Conservation (phyloP, 2,329 filamentous ascomycete species). For the Talaromyces sp. region DNA sequence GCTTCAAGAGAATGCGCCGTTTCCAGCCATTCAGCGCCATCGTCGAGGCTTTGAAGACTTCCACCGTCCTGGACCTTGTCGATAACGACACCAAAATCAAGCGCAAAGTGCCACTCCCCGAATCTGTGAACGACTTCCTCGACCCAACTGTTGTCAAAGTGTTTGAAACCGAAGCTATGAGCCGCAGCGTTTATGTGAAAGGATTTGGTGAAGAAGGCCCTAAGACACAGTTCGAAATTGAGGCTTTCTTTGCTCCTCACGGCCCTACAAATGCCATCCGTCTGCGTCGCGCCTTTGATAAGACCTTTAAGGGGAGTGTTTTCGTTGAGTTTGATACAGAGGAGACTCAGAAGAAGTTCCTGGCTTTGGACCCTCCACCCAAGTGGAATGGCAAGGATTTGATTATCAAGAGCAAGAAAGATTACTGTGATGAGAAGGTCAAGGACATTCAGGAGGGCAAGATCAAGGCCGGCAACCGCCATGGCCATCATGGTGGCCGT, state of each 20-base stretch:
- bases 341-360: conserved; percentile 73
- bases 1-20: conserved; percentile 91
- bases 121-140: conserved; percentile 51
- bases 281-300: conserved; percentile 68
- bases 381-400: conserved; percentile 77
- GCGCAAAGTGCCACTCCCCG: conserved; percentile 66
- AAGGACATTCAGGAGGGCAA: conserved; percentile 66
- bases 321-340: conserved; percentile 87
- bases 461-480: conserved; percentile 50
- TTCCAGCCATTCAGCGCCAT: conserved; percentile 86
- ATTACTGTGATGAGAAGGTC: conserved; percentile 75
- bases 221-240: conserved; percentile 86
- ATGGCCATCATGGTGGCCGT: conserved; percentile 33
- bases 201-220: conserved; percentile 83
- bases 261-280: conserved; percentile 77
- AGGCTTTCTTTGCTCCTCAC: conserved; percentile 80
- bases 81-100: conserved; percentile 68
- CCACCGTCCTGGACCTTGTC: conserved; percentile 64
- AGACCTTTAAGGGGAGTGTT: conserved; percentile 89
- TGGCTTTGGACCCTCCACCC: conserved; percentile 73
- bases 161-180: conserved; percentile 61
- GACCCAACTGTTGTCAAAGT: conserved; percentile 50
- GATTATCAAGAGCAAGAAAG: conserved; percentile 79
- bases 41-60: conserved; percentile 75
- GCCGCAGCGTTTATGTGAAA: conserved; percentile 82